A percentile compares a stretch with the other conserved stretches of the same genome.
Evolutionary conservation across 2,329 filamentous ascomycete species (phyloP).

Genomic region (Cercospora sp.): DNA sequence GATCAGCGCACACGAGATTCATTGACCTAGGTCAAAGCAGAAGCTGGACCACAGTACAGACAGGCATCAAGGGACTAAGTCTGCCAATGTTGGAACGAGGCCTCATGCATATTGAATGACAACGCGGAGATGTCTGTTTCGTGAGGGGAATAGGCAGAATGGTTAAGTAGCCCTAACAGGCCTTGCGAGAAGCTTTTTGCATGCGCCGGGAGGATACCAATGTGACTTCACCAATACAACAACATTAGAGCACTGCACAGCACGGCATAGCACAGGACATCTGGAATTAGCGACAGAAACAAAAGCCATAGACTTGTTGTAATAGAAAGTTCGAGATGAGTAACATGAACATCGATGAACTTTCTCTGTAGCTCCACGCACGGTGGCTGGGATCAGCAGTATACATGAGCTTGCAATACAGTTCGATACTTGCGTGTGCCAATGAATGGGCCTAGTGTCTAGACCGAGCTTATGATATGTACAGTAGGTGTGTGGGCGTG

Average conservation of each 20-base stretch:
- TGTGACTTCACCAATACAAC: conserved; percentile 6
- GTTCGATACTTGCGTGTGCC: background rate
- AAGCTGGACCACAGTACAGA: background rate
- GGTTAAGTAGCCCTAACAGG: background rate
- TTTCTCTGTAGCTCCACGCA: background rate
- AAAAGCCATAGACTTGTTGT: conserved; percentile 7
- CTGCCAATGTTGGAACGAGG: background rate
- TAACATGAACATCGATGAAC: background rate
- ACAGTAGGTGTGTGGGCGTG: too few relatives aligned
- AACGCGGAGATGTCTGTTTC: background rate
- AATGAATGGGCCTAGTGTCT: too few relatives aligned
- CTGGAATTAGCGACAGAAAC: background rate
- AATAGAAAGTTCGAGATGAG: background rate
- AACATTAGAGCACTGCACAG: conserved; percentile 15
- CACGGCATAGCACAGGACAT: background rate
- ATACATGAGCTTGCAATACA: background rate
- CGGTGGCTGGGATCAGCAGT: background rate
- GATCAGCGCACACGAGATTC: background rate
- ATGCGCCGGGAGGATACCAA: background rate
- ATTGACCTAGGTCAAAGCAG: background rate
- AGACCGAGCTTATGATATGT: too few relatives aligned
- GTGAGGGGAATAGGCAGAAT: background rate
- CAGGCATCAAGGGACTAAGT: background rate
- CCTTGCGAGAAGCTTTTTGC: background rate
- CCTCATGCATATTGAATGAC: background rate